phyloP scores from a whole-genome alignment of 2,329 filamentous ascomycete species.

The Karstenula rhodostoma region DNA sequence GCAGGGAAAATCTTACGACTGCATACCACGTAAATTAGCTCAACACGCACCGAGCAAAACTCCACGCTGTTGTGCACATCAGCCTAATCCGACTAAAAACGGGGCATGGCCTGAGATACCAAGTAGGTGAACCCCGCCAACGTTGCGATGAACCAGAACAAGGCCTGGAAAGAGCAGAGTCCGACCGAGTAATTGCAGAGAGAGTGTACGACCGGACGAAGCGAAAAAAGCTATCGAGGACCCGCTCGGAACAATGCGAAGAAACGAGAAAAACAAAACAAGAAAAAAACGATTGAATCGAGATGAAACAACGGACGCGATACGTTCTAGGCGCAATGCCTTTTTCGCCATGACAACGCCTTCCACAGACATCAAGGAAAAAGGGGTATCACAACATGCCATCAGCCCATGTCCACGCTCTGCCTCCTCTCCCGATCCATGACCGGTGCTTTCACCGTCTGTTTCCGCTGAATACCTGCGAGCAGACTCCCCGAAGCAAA shows the following conservation, averaged over 20 bases:
- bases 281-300: neutral
- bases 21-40: neutral
- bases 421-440: constrained; percentile 49
- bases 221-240: neutral
- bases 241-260: neutral
- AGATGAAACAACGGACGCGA: neutral
- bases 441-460: constrained; percentile 40
- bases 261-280: neutral
- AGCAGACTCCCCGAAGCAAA: constrained; percentile 60
- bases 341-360: neutral
- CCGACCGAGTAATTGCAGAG: neutral
- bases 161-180: neutral
- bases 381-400: constrained; percentile 10
- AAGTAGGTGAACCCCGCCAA: neutral
- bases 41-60: no score
- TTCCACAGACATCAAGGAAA: neutral
- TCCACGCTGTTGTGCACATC: no score
- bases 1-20: neutral
- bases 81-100: neutral
- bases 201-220: neutral
- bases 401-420: constrained; percentile 23
- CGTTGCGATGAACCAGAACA: neutral
- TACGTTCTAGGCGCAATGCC: neutral
- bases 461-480: constrained; percentile 49
- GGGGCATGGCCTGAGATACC: neutral